Evolutionary conservation across 345 rosid species (phyloP), one percentile per base, ranked within the genome.

Genomic region (Camelina sativa): DNA sequence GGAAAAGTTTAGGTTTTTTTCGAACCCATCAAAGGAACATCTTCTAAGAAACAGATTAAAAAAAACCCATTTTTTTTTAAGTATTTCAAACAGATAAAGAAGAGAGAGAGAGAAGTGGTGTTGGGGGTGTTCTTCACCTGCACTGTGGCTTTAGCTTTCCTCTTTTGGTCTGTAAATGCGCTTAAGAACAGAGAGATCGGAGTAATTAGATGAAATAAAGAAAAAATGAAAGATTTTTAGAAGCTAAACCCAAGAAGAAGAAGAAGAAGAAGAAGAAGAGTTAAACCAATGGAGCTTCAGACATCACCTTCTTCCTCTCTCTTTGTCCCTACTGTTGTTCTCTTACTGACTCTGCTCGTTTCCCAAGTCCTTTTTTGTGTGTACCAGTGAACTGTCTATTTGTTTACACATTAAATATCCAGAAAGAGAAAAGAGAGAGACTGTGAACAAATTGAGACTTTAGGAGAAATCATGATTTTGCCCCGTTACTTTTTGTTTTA

Each of bases 301-400:
- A 73, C 53, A 78, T 43, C 20, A 54, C 6, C 30, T 43, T 67
- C 40, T 40, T 64, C 76, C 76, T 77, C 76, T 77, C 74, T 52
- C 43, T 72, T 59, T 78, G 64, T 72, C 64, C 64, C 77, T 59
- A 16, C 64, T 66, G 77, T 72, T 72, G 65, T 66, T 78, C 70
- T 60, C 81, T 64, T 55, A 77, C 73, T 77, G 67, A 71, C 56
- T 77, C 77, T 72, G 53, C 81, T 72, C 81, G 63, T 53, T 78
- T 78, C 76, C 81, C 77, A 43, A 78, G 68, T 59, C 53, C 50
- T 34, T 78, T 54, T 72, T 38, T 57, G 41, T 72, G 48, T 57
- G 41, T 58, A n/a, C 52, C 65, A 72, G 15, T 66, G 65, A 78
- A 78, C 73, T 72, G 70, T 78, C 81, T 60, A 72, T 78, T 78